Evolutionary conservation across 441 rosid species (phyloP), one percentile per base, ranked within the genome.

Genomic region (Pelargonium cotyledonis): DNA sequence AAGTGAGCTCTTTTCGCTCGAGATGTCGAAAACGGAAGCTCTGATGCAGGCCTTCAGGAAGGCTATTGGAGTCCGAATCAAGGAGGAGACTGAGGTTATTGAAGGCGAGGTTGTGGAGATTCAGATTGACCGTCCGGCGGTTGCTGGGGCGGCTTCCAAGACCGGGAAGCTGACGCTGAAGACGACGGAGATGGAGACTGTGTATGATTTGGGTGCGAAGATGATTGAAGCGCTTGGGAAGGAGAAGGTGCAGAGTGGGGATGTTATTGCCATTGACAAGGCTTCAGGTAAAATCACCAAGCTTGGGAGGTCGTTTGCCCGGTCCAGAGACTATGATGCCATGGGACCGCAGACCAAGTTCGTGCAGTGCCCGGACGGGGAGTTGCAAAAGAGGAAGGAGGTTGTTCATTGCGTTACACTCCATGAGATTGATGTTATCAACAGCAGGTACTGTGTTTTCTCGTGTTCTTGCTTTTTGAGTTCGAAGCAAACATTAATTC

Each of bases 341-440:
- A 83, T 93, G 91, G 98, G 98, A 6, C 89, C 96, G 0, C 96
- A 91, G 70, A 91, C 95, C 26, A 93, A 88, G 89, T 93, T 93
- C 69, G 92, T 93, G 40, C 96, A 93, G 76, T 93, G 98, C 64
- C 98, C 97, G 8, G 97, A 91, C 10, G 98, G 98, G 21, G 98
- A 91, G 85, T 38, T 93, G 74, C 97, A 93, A 85, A 91, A 93
- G 83, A 80, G 98, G 81, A 93, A 93, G 77, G 98, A 93, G 82
- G 91, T 93, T 29, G 93, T 93, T 16, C 97, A 91, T 84, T 93
- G 93, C n/a, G 98, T 93, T 31, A 80, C 97, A 0, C 95, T 93
- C 77, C 98, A 93, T 63, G 97, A 93, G 81, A 93, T 93, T 78
- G 98, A 93, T 88, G 98, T 91, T 49, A 93, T 93, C 71, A 93